Evolutionary conservation across 2,329 filamentous ascomycete species (phyloP).

Genomic region (Ophiosphaerella korrae): DNA sequence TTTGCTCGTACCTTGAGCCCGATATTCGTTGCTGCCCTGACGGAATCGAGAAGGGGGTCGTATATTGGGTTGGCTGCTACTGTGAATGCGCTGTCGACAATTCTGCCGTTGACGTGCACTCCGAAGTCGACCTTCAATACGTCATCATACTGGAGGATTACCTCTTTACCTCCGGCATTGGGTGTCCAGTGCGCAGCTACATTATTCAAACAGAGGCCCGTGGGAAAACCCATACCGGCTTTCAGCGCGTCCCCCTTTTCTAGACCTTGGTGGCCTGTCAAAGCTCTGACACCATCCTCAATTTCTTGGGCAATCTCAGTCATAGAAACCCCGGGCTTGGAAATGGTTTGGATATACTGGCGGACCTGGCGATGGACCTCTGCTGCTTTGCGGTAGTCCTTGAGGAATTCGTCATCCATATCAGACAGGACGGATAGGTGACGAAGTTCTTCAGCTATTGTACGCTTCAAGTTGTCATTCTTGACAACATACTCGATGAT

Average conservation of each 20-base stretch:
- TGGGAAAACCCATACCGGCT: conserved; percentile 84
- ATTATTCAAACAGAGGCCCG: conserved; percentile 80
- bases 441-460: conserved; percentile 80
- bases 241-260: conserved; percentile 76
- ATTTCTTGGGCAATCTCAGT: conserved; percentile 82
- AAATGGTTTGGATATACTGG: conserved; percentile 75
- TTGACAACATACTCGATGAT: conserved; percentile 68
- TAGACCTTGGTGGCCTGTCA: conserved; percentile 76
- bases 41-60: conserved; percentile 67
- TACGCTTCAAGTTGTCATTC: conserved; percentile 76
- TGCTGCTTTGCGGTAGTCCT: conserved; percentile 82
- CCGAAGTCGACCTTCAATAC: conserved; percentile 77
- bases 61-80: conserved; percentile 70
- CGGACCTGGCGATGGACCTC: conserved; percentile 86
- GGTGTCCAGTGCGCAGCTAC: conserved; percentile 85
- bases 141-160: conserved; percentile 71
- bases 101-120: conserved; percentile 71
- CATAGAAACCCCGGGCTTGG: conserved; percentile 78
- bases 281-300: conserved; percentile 75
- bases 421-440: conserved; percentile 67
- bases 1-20: conserved; percentile 67
- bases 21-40: conserved; percentile 70
- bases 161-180: conserved; percentile 83
- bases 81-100: conserved; percentile 74
- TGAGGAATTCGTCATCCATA: conserved; percentile 75